Evolutionary conservation across 805 yeast genomes (phyloP).

Genomic region (Ogataea ramenticola): DNA sequence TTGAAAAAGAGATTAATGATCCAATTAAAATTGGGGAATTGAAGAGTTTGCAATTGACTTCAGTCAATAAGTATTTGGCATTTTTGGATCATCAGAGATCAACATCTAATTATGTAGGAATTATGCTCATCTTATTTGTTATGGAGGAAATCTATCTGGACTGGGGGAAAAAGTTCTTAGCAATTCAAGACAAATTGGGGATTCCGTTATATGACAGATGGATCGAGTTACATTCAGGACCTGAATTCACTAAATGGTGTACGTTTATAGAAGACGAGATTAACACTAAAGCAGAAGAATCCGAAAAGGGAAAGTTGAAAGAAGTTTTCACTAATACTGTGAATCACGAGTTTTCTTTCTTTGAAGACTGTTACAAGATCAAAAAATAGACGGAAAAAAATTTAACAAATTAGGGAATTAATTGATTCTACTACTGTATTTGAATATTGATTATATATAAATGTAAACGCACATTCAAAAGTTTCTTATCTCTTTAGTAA

Average conservation of each 20-base stretch:
- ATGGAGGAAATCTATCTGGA: slow-evolving; percentile 45
- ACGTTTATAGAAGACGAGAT: slow-evolving; percentile 37
- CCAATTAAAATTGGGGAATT: slow-evolving; percentile 13
- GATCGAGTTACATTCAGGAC: slow-evolving; percentile 46
- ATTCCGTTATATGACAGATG: slow-evolving; percentile 42
- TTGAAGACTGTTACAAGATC: slow-evolving; percentile 36
- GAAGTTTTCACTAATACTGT: slow-evolving; percentile 29
- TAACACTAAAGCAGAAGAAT: slow-evolving; percentile 16
- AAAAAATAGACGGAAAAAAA: no score
- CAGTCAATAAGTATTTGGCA: slow-evolving; percentile 31
- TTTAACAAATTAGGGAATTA: no score
- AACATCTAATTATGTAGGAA: slow-evolving; percentile 28
- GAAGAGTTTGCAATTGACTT: slow-evolving; percentile 17
- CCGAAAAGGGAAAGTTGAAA: slow-evolving; percentile 12
- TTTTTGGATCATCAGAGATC: slow-evolving; percentile 19
- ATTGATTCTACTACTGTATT: no score
- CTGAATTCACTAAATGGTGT: slow-evolving; percentile 41
- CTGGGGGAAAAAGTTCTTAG: slow-evolving; percentile 39
- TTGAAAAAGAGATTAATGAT: slow-evolving; percentile 13
- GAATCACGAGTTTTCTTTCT: slow-evolving; percentile 37
- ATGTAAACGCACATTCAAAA: no score
- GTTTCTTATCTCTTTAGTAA: no score
- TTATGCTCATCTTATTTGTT: slow-evolving; percentile 36
- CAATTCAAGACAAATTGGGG: slow-evolving; percentile 7
- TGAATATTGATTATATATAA: no score